A percentile compares a stretch with the other conserved stretches of the same genome.
Evolutionary conservation across 352 stramenopile species (phyloP).

Genomic region (Pythium brachiatum): DNA sequence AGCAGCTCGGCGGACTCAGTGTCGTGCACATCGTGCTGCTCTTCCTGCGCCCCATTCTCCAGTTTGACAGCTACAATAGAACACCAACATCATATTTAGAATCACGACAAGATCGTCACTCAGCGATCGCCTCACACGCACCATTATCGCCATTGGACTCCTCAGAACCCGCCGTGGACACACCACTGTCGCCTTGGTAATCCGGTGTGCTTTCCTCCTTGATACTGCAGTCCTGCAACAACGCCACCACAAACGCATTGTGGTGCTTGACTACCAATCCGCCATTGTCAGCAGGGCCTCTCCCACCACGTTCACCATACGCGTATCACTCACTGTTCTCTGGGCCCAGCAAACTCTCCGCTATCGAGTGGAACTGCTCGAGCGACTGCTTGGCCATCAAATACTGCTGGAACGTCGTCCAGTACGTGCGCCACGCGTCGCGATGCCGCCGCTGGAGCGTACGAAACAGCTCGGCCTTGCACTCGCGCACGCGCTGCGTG

Average conservation of each 20-base stretch:
- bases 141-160: slow-evolving; percentile 30
- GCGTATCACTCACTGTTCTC: slow-evolving; percentile 49
- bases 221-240: slow-evolving; percentile 41
- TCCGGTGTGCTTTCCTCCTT: neutral
- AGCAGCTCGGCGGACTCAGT: slow-evolving; percentile 55
- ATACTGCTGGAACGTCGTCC: slow-evolving; percentile 56
- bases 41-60: slow-evolving; percentile 11
- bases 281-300: neutral
- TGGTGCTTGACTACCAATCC: slow-evolving; percentile 37
- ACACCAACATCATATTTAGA: no score
- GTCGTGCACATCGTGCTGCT: slow-evolving; percentile 28
- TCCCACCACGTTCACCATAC: neutral
- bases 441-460: slow-evolving; percentile 45
- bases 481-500: slow-evolving; percentile 35
- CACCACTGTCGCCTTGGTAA: slow-evolving; percentile 12
- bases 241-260: slow-evolving; percentile 56
- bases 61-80: slow-evolving; percentile 7
- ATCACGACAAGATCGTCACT: no score
- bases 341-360: slow-evolving; percentile 39
- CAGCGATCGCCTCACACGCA: no score
- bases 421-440: slow-evolving; percentile 58
- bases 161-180: slow-evolving; percentile 6
- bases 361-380: slow-evolving; percentile 53
- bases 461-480: slow-evolving; percentile 69
- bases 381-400: slow-evolving; percentile 47